Conservation (phyloP, 768 basidiomycete genomes). For the Trichaptum fuscoviolaceum region DNA sequence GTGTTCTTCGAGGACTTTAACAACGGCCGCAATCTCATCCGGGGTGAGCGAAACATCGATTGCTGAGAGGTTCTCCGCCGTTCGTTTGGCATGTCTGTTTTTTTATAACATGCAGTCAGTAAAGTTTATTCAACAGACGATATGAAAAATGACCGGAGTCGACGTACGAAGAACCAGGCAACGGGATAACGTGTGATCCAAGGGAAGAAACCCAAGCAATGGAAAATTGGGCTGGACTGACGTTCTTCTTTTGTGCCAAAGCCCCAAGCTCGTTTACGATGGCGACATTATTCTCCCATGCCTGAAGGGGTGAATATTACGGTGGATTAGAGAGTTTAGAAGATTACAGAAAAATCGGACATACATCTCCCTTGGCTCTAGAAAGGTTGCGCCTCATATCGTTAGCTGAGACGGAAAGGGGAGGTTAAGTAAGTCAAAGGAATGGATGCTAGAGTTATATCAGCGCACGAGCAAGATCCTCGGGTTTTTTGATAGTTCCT, state of each 20-base stretch:
- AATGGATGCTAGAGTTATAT: no score
- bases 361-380: conserved; percentile 40
- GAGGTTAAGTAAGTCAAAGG: conserved; percentile 2
- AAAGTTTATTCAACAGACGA: neutral
- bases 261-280: conserved; percentile 36
- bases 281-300: conserved; percentile 35
- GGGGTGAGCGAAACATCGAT: conserved; percentile 36
- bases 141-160: neutral
- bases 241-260: conserved; percentile 36
- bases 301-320: conserved; percentile 22
- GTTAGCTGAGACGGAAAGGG: conserved; percentile 25
- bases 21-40: conserved; percentile 37
- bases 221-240: conserved; percentile 35
- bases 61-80: conserved; percentile 41
- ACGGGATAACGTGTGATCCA: conserved; percentile 38
- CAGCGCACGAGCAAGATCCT: conserved; percentile 21
- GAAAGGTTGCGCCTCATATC: conserved; percentile 34
- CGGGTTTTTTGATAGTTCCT: conserved; percentile 37
- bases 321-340: conserved; percentile 8
- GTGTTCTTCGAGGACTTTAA: conserved; percentile 26
- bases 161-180: conserved; percentile 41
- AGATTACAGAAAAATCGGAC: conserved; percentile 12
- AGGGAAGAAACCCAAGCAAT: conserved; percentile 38
- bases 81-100: conserved; percentile 32
- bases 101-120: neutral